phyloP scores from a whole-genome alignment of 345 rosid genomes.

The Raphanus raphanistrum region DNA sequence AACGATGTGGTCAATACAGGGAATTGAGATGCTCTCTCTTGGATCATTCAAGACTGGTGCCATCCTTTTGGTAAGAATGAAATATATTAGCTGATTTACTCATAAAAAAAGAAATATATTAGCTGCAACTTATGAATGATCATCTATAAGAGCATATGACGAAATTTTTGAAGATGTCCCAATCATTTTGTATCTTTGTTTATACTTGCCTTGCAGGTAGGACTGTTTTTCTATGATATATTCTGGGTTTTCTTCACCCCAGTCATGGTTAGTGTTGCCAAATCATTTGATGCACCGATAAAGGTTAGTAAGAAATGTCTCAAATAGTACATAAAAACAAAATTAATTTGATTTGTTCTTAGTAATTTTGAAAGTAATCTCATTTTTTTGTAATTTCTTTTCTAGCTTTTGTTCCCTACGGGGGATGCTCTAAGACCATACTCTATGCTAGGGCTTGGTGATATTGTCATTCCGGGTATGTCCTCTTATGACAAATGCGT shows the following conservation, averaged over 20 bases:
- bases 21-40: constrained; percentile 99
- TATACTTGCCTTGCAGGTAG: constrained; percentile 57
- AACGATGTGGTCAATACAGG: constrained; percentile 44
- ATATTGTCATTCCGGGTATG: constrained; percentile 97
- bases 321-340: neutral
- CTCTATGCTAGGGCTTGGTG: constrained; percentile 99
- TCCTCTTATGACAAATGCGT: neutral
- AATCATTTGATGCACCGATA: constrained; percentile 98
- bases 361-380: neutral
- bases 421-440: constrained; percentile 71
- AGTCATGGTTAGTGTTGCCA: constrained; percentile 98
- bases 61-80: constrained; percentile 76
- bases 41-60: constrained; percentile 98
- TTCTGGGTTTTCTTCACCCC: constrained; percentile 99
- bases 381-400: neutral
- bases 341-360: neutral
- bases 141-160: no score
- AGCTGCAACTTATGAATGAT: neutral
- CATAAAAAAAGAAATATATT: no score
- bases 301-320: constrained; percentile 63
- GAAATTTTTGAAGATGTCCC: neutral
- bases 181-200: constrained; percentile 1
- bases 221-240: constrained; percentile 93
- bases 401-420: constrained; percentile 94
- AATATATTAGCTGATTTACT: no score